These are phyloP conservation scores for Phalaenopsis aphrodite DNA, from an alignment of 106 monocot species.

Conservation along the genomic window DNA sequence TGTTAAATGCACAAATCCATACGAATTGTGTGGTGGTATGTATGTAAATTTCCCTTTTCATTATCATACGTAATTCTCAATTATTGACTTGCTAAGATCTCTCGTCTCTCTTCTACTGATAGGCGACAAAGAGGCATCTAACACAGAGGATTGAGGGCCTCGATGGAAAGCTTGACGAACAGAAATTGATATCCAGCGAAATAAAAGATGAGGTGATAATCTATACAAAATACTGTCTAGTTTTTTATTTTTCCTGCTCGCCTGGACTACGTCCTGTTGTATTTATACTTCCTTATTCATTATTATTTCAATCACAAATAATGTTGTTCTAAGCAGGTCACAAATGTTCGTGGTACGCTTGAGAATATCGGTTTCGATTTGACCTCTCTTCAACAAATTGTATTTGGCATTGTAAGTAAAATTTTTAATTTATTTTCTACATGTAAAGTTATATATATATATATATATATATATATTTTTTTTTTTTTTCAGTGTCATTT, in stretches of 20 bases:
- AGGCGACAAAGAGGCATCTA: constrained; percentile 26
- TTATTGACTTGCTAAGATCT: not conserved
- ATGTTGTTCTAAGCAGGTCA: constrained; percentile 9
- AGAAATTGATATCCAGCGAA: constrained; percentile 19
- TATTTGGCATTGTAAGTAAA: constrained; percentile 15
- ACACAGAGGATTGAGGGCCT: constrained; percentile 26
- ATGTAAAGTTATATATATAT: too few relatives aligned
- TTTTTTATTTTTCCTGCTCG: too few relatives aligned
- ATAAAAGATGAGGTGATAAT: constrained; percentile 22
- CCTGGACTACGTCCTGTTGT: not conserved
- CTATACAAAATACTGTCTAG: not conserved
- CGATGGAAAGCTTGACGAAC: constrained; percentile 29
- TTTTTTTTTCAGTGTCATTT: not conserved
- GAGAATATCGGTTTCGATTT: constrained; percentile 17
- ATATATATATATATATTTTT: not conserved
- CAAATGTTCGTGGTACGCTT: constrained; percentile 16
- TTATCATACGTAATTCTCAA: not conserved
- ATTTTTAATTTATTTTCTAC: not conserved
- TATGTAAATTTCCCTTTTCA: too few relatives aligned
- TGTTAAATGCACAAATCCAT: too few relatives aligned
- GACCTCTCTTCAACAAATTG: constrained; percentile 13
- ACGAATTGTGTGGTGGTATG: too few relatives aligned
- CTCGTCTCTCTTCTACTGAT: not conserved
- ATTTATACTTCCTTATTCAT: not conserved
- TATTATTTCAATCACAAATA: not conserved